These are phyloP conservation scores for Porphyrellus sp. DNA, from an alignment of 1,284 basidiomycete genomes.

Conservation along the genomic window DNA sequence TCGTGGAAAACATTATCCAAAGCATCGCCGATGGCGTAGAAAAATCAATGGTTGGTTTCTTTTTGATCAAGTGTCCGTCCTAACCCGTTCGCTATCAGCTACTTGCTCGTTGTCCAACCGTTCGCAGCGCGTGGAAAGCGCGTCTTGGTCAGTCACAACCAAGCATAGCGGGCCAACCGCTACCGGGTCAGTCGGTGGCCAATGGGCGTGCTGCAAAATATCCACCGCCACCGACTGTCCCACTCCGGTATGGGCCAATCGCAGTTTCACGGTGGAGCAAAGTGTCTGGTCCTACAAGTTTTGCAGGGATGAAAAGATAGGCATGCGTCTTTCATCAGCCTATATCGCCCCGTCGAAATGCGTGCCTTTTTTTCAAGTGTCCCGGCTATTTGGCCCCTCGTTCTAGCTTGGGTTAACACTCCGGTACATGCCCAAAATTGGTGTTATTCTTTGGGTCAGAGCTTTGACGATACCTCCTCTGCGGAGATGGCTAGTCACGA, in stretches of 20 bases:
- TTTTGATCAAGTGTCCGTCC: constrained; percentile 2
- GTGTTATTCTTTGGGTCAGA: constrained; percentile 12
- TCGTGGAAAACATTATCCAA: constrained; percentile 82
- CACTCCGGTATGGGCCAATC: constrained; percentile 62
- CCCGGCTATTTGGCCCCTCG: constrained; percentile 1
- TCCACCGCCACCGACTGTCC: constrained; percentile 31
- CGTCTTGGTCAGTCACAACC: constrained; percentile 35
- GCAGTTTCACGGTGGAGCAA: constrained; percentile 65
- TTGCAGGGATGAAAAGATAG: constrained; percentile 65
- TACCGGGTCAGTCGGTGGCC: constrained; percentile 15
- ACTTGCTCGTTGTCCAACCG: constrained; percentile 53
- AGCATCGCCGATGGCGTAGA: constrained; percentile 92
- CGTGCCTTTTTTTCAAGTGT: constrained; percentile 8
- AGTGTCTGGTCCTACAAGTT: constrained; percentile 58
- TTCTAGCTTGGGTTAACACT: constrained; percentile 1
- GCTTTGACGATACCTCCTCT: constrained; percentile 6
- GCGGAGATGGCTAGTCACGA: constrained; percentile 2
- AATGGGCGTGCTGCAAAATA: constrained; percentile 25
- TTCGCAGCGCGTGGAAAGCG: constrained; percentile 71
- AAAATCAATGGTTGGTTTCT: constrained; percentile 62
- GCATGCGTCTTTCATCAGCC: not conserved
- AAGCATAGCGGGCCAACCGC: constrained; percentile 13
- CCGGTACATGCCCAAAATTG: constrained; percentile 9
- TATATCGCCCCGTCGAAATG: constrained; percentile 3
- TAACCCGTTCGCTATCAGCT: constrained; percentile 44